Evolutionary conservation across 2,329 filamentous ascomycete genomes (phyloP), one percentile per base, ranked within the genome.

Genomic region (Trichothecium roseum): DNA sequence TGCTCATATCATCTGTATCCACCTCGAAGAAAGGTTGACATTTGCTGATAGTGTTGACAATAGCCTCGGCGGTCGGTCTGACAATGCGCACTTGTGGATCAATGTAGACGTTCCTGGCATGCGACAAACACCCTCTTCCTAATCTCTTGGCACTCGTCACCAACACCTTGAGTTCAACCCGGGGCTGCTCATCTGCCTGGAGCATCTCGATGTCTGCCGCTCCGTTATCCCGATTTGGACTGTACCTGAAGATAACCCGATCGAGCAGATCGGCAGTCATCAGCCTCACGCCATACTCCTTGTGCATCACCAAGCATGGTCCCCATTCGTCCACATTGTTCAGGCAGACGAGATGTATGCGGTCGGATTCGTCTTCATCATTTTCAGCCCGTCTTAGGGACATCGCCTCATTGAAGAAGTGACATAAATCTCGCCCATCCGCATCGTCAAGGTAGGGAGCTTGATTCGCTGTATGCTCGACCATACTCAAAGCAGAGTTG

Each of bases 381-480:
- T 49, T 44, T 3, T 54, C 51, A 12, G 47, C 46, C 27, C 48
- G 49, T 28, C 49, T 49, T 13, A 51, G 52, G 28, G 43, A 44
- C 40, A 51, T 45, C 29, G 50, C 52, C 24, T 38, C 43, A 30
- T 36, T 49, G 46, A 55, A 55, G 35, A 74, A 68, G 2, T 62
- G 57, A 29, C 74, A 51, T 39, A 73, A 74, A 3, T 57, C 56
- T 20, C 53, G 53, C 1, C 66, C 69, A 41, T 77, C 72, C 2
- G 53, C 49, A 34, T 65, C 64, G 34, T 68, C 62, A 10, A 74
- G 41, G 13, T 44, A 50, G 28, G 50, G 51, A 41, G 63, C 68
- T 40, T 74, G 66, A 1, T 51, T 40, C 24, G 52, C 53, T 18
- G 74, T 49, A 42, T 72, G 60, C 3, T 47, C 43, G 17, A 69